These are phyloP conservation scores for Emericellopsis atlantica DNA, from an alignment of 2,329 filamentous ascomycete species.

Conservation along the genomic window DNA sequence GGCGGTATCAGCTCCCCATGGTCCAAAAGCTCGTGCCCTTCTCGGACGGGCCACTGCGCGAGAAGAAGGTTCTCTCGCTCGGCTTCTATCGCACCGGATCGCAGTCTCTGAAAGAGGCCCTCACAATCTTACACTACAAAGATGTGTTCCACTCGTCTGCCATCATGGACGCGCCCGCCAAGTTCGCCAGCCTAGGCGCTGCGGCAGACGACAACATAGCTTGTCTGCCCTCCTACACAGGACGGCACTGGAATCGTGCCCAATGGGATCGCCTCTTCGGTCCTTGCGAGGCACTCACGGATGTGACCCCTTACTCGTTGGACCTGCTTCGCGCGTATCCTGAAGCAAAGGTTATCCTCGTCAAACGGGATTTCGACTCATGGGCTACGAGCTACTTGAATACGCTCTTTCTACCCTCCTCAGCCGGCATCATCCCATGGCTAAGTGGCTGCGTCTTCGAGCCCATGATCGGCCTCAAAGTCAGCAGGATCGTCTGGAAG, in stretches of 20 bases:
- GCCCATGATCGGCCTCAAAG: neutral
- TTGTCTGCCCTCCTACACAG: constrained; percentile 3
- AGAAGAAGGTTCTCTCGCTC: constrained; percentile 5
- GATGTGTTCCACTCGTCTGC: constrained; percentile 7
- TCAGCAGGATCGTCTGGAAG: constrained; percentile 8
- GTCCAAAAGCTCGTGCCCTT: neutral
- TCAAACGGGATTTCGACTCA: constrained; percentile 7
- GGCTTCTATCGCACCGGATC: constrained; percentile 8
- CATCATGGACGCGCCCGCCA: constrained; percentile 1
- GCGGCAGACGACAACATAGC: constrained; percentile 6
- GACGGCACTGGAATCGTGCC: neutral
- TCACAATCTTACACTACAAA: constrained; percentile 7
- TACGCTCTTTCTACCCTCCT: constrained; percentile 6
- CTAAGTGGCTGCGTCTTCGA: constrained; percentile 3
- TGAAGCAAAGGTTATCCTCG: constrained; percentile 9
- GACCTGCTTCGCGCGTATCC: constrained; percentile 8
- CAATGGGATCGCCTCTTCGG: constrained; percentile 2
- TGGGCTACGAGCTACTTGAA: constrained; percentile 10
- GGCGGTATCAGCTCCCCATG: no score
- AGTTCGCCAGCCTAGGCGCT: constrained; percentile 4
- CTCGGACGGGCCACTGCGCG: neutral
- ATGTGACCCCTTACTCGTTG: constrained; percentile 6
- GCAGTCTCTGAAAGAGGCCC: constrained; percentile 8
- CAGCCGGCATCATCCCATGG: constrained; percentile 5
- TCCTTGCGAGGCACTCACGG: constrained; percentile 8